Evolutionary conservation across 345 rosid genomes (phyloP), one percentile per base, ranked within the genome.

Genomic region (Eucalyptus sp.): DNA sequence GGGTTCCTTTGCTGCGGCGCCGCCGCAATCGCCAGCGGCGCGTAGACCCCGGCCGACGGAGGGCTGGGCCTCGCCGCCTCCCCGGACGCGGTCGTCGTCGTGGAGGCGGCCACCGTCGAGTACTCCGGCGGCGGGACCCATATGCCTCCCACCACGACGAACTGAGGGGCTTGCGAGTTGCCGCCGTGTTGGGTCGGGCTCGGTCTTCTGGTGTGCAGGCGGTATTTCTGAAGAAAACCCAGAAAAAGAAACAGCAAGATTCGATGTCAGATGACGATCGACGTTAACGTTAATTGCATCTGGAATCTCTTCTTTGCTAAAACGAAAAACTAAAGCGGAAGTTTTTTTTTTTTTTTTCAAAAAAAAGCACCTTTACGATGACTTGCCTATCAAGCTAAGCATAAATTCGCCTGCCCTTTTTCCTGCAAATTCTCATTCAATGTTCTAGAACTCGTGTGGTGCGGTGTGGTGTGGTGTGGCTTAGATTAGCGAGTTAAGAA

Each of bases 201-300:
- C 76, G 99, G 99, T 87, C 99, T 94, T 90, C 98, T 93, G 15
- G 97, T 95, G 90, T 97, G 99, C 93, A 97, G 90, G 86, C 99
- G 95, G 88, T 95, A 97, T 94, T 97, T 97, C 99, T 97, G 95
- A 80, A 91, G 51, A 83, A 27, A 37, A 76, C 48, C 27, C 83
- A 76, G 46, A 6, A 76, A 37, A 76, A 43, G 43, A 37, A 76
- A 41, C 83, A 41, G 43, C 44, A 20, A 9, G 24, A 71, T 10
- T 37, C 7, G 81, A 71, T 5, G 46, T 71, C 22, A 71, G 81
- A 71, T 33, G 10, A 71, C 81, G 22, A 11, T 37, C 46, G 48
- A 37, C 48, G 7, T 37, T 37, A 76, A 37, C 14, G 83, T 18
- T 76, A 10, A 10, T 37, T 10, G 46, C 83, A 10, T 37, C 83